These are phyloP conservation scores for Melanomma pulvis-pyrius DNA, from an alignment of 495 filamentous ascomycete species.

Conservation along the genomic window DNA sequence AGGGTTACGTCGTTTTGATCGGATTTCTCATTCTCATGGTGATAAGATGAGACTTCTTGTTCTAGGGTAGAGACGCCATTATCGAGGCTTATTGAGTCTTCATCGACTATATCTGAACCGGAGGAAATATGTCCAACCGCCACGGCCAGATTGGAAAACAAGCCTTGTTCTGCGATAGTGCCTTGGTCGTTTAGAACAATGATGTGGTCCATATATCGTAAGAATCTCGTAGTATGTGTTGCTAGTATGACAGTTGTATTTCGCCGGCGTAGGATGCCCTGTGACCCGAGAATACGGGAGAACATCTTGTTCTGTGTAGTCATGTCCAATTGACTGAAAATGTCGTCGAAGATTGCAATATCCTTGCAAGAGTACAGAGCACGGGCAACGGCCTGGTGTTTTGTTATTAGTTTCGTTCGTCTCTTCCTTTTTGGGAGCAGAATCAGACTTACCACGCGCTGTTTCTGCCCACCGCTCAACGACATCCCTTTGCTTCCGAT, in stretches of 20 bases:
- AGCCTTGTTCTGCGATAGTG: constrained; percentile 30
- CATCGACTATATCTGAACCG: background rate
- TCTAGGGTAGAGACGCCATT: background rate
- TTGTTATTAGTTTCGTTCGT: background rate
- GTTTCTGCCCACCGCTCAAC: constrained; percentile 38
- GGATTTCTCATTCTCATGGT: background rate
- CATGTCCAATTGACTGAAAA: constrained; percentile 47
- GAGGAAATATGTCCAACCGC: constrained; percentile 11
- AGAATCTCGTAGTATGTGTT: constrained; percentile 32
- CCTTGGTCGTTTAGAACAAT: constrained; percentile 26
- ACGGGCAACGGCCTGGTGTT: constrained; percentile 38
- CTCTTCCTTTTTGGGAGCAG: background rate
- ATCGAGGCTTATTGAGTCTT: background rate
- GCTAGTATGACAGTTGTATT: constrained; percentile 50
- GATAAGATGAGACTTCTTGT: background rate
- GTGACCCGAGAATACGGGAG: constrained; percentile 46
- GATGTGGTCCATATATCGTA: constrained; percentile 28
- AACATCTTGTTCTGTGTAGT: constrained; percentile 48
- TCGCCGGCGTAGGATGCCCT: constrained; percentile 45
- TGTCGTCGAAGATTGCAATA: constrained; percentile 47
- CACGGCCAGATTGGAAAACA: constrained; percentile 16
- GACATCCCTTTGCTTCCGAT: constrained; percentile 35
- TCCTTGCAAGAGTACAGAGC: constrained; percentile 43
- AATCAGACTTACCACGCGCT: constrained; percentile 33
- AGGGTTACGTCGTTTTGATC: background rate